Conservation (phyloP, 1,139 yeast genomes). For the Ogataea hybrid region DNA sequence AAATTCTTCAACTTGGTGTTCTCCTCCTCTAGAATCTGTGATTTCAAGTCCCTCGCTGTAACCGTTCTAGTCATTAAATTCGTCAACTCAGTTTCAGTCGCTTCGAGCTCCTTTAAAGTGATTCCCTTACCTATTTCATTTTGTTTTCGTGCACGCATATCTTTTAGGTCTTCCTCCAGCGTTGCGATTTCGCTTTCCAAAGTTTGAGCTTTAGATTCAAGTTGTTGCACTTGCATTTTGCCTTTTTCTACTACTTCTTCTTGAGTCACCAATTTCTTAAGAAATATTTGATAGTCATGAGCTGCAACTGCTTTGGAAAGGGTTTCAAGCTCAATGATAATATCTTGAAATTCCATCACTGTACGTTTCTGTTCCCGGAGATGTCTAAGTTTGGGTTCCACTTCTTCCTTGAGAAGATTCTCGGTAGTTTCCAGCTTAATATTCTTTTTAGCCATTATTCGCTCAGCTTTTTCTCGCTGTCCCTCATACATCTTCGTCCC, state of each 20-base stretch:
- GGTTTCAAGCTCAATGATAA: constrained; percentile 78
- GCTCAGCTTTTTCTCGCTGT: constrained; percentile 86
- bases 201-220: constrained; percentile 23
- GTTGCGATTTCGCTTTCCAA: constrained; percentile 54
- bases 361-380: constrained; percentile 77
- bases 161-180: constrained; percentile 60
- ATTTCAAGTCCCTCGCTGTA: constrained; percentile 58
- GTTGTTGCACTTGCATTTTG: constrained; percentile 29
- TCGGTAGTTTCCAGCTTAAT: constrained; percentile 78
- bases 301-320: constrained; percentile 73
- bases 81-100: constrained; percentile 52
- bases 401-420: constrained; percentile 73
- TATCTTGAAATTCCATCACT: constrained; percentile 82
- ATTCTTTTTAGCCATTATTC: constrained; percentile 90
- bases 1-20: constrained; percentile 6
- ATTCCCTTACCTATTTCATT: constrained; percentile 64
- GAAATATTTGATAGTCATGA: constrained; percentile 58
- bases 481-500: constrained; percentile 97
- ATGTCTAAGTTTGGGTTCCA: constrained; percentile 87
- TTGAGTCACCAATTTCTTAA: constrained; percentile 42
- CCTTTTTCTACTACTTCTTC: constrained; percentile 34
- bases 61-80: constrained; percentile 68
- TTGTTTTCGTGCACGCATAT: constrained; percentile 54
- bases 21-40: constrained; percentile 33
- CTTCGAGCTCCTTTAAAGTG: constrained; percentile 58